Base-by-base conservation (phyloP, 805 yeast species). In the Pichia manshurica region DNA sequence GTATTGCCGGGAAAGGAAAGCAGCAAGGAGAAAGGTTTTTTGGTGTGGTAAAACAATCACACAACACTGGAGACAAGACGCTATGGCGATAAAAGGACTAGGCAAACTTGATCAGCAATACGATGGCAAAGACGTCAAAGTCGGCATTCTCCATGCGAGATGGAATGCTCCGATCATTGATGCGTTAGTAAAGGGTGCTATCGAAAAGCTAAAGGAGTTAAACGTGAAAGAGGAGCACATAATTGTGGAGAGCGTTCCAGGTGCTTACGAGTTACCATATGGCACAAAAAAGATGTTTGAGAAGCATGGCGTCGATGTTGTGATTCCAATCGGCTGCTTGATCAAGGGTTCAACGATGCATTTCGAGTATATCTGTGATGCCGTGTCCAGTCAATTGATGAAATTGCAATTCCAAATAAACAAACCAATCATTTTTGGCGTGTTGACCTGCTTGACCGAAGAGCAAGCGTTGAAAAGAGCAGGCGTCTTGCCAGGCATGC, bases 281-380 rank as follows among this genome's bases (percentile, higher is more conserved):
- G 97, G 88, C 32, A 73, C 88, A 25, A 73, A 77, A 64, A 69
- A 70, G 51, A 67, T 81, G 53, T 67, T 71, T 37, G 73, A 73
- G 17, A 73, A 71, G 51, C 70, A 75, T 49, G 62, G 66, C 21
- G 69, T 84, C 48, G 96, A 93, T 65, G 96, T 91, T 5, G 78
- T 91, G 34, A 87, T 93, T 49, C 90, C 98, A 46, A 88, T 93
- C 57, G 99, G 99, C 48, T 90, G 86, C 34, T 74, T 93, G 60
- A 91, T 93, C 69, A 93, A 93, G 71, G 99, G 99, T 46, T 81
- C 90, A 34, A 93, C 98, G 33, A 89, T 89, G 96, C 99, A 93
- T 70, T 93, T 93, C 64, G 99, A 93, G 69, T 93, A 91, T 71
- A 93, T 93, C 58, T 85, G 96, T 63, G 98, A 93, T 50, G 70